Percentiles rank a stretch among this genome's conserved stretches.
Conservation (phyloP, 768 basidiomycete species). For the Mycena olivaceomarginata region DNA sequence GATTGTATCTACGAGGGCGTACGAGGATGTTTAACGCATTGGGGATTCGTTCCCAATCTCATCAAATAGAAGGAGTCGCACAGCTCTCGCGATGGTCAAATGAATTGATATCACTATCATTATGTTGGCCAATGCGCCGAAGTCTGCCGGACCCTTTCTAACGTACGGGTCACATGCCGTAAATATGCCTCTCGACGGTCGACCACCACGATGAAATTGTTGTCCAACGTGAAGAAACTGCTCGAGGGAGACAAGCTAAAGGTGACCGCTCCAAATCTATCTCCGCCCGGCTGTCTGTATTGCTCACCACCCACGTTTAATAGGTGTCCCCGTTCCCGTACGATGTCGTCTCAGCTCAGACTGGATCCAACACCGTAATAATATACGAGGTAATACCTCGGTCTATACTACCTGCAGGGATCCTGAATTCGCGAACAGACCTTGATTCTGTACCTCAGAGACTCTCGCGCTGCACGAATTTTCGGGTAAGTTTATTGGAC, state of each 20-base stretch:
- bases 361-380: not conserved
- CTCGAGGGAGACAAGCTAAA: not conserved
- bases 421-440: not conserved
- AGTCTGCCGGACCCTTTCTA: not conserved
- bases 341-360: not conserved
- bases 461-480: slow-evolving; percentile 7
- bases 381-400: slow-evolving; percentile 5
- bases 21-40: not conserved
- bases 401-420: not conserved
- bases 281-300: not conserved
- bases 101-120: too few species aligned
- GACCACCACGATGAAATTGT: slow-evolving; percentile 7
- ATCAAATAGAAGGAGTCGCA: slow-evolving; percentile 4
- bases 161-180: slow-evolving; percentile 5
- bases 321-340: slow-evolving; percentile 10
- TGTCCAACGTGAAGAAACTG: not conserved
- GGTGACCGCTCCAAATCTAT: not conserved
- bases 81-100: not conserved
- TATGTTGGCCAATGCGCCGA: not conserved
- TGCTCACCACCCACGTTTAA: not conserved
- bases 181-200: slow-evolving; percentile 10
- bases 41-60: not conserved
- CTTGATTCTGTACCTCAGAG: slow-evolving; percentile 1
- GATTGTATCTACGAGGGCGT: too few species aligned
- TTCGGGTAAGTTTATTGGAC: slow-evolving; percentile 1